Evolutionary conservation across 441 rosid species (phyloP).

Genomic region (Pelargonium cotyledonis): DNA sequence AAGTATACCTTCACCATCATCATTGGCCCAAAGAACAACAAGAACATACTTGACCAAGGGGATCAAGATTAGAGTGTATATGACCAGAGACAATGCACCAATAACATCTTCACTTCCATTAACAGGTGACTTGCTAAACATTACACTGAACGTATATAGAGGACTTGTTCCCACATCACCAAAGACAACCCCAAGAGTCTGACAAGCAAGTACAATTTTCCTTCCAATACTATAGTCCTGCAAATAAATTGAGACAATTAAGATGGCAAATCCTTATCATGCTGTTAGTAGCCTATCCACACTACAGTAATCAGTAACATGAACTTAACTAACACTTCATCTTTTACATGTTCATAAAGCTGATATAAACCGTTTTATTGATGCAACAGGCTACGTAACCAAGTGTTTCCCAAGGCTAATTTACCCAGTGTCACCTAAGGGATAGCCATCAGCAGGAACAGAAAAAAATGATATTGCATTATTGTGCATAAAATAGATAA

Average conservation of each 20-base stretch:
- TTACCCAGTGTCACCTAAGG: no score
- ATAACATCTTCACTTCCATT: slow-evolving; percentile 71
- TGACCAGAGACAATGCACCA: slow-evolving; percentile 84
- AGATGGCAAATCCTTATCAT: neutral
- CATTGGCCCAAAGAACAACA: slow-evolving; percentile 94
- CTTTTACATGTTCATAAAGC: no score
- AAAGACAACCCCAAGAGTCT: slow-evolving; percentile 90
- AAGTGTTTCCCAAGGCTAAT: no score
- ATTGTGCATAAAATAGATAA: no score
- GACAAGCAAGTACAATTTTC: slow-evolving; percentile 72
- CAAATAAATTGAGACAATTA: slow-evolving; percentile 19
- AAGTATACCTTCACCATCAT: slow-evolving; percentile 85
- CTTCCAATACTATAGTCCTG: slow-evolving; percentile 75
- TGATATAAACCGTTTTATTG: no score
- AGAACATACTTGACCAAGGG: slow-evolving; percentile 85
- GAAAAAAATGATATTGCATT: no score
- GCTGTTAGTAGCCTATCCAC: neutral
- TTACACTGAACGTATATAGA: slow-evolving; percentile 81
- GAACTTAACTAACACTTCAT: neutral
- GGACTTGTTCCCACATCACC: slow-evolving; percentile 99
- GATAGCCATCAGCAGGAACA: no score
- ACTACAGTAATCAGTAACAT: neutral
- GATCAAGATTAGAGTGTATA: slow-evolving; percentile 78
- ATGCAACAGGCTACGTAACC: no score
- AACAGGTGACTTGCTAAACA: slow-evolving; percentile 83